These are phyloP conservation scores for Talaromyces sp. DNA, from an alignment of 2,329 filamentous ascomycete genomes.

Conservation along the genomic window DNA sequence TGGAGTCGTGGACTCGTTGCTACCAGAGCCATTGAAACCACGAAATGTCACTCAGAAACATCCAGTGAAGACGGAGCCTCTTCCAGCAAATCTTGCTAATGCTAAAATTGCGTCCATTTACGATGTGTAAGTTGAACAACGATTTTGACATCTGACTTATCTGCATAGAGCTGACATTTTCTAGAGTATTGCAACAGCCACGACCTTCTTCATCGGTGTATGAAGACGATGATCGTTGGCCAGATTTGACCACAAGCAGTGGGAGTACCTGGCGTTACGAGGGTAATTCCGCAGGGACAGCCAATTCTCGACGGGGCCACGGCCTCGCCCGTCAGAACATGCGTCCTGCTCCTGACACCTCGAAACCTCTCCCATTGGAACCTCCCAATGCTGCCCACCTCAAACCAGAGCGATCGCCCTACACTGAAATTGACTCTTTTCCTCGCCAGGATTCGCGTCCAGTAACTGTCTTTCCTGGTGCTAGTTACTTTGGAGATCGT, in stretches of 20 bases:
- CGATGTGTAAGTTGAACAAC: background rate
- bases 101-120: constrained; percentile 2
- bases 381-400: background rate
- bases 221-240: constrained; percentile 10
- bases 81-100: constrained; percentile 2
- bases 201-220: constrained; percentile 14
- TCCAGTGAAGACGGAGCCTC: background rate
- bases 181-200: background rate
- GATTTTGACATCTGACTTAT: background rate
- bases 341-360: background rate
- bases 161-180: background rate
- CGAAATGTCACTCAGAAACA: constrained; percentile 5
- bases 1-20: constrained; percentile 13
- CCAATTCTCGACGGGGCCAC: background rate
- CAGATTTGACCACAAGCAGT: constrained; percentile 12
- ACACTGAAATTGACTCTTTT: background rate
- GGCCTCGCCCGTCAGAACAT: background rate
- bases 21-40: constrained; percentile 11
- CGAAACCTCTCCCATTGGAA: background rate
- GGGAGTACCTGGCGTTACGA: constrained; percentile 6
- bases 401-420: background rate
- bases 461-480: constrained; percentile 1
- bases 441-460: background rate
- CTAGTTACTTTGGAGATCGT: constrained; percentile 2
- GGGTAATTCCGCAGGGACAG: background rate